Percentiles rank a stretch among this genome's conserved stretches.
phyloP scores from a whole-genome alignment of 441 rosid genomes.

The Eruca vesicaria region DNA sequence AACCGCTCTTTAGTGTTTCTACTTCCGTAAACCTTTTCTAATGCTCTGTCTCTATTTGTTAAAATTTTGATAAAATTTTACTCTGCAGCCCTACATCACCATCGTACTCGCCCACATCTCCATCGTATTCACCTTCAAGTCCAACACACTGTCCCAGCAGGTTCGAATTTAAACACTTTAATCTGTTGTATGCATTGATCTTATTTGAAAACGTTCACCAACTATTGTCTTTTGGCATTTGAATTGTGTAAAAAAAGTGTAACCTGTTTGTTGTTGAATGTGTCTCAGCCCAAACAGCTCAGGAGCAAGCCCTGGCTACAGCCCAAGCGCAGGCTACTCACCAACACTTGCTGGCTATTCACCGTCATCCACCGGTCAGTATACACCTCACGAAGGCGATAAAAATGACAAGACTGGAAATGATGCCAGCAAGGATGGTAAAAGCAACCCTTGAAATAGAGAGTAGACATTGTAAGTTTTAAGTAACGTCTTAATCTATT shows the following conservation, averaged over 20 bases:
- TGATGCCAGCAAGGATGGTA: conserved; percentile 39
- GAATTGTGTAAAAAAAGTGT: neutral
- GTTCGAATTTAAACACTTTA: conserved; percentile 34
- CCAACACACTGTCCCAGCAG: conserved; percentile 98
- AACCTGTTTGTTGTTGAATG: neutral
- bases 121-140: conserved; percentile 91
- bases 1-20: neutral
- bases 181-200: neutral
- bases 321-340: conserved; percentile 95
- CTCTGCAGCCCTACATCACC: conserved; percentile 87
- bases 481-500: conserved; percentile 22
- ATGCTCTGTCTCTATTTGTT: neutral
- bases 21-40: neutral
- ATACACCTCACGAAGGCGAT: conserved; percentile 70
- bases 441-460: conserved; percentile 21
- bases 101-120: conserved; percentile 95
- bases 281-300: conserved; percentile 77
- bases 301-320: conserved; percentile 81
- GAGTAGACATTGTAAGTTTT: neutral
- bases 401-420: conserved; percentile 42
- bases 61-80: neutral
- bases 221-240: neutral
- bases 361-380: conserved; percentile 89
- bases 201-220: neutral
- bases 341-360: conserved; percentile 97